Base-by-base conservation (phyloP, 2,329 filamentous ascomycete genomes). In the Clarireedia homoeocarpa region DNA sequence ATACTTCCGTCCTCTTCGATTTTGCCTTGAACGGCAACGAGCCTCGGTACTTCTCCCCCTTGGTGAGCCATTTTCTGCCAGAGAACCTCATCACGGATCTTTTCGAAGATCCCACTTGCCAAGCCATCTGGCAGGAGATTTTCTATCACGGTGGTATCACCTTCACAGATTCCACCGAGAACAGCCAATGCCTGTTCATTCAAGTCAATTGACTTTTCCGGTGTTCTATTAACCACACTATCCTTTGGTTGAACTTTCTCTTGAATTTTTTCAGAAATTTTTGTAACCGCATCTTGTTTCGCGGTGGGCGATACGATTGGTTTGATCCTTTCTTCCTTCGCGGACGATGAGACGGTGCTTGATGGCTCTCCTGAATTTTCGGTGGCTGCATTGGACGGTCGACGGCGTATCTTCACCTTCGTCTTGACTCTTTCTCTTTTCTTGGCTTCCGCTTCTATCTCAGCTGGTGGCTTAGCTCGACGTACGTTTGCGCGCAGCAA, bases 41-140 rank as follows among this genome's bases (percentile, higher is more conserved):
- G 81, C 39, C 94, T 84, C 45, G 94, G 94, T 0, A 97, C 94
- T 65, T 94, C 87, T 26, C 94, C 91, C 36, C 89, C 89, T 62
- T 92, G 86, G 64, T 97, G 94, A 45, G 85, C 86, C 94, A 99
- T 97, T 61, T 82, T 86, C 67, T 92, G 86, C 91, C 92, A 99
- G 62, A 79, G 75, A 0, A 96, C 84, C 69, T 97, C 91, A 14
- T 80, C 73, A 52, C 83, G 82, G 15, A 96, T 74, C 40, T 77
- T 78, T 20, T 84, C 77, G 68, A 96, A 96, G 5, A 86, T 78
- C 15, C 77, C 75, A 1, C 80, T 72, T 4, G 77, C 75, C 1
- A 87, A 65, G 6, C 74, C 67, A 0, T 71, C 67, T 1, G 88
- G 77, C 1, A 96, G 77, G 34, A 96, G 72, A 60, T 91, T 75